Percentiles rank a stretch among this genome's conserved stretches.
Evolutionary conservation across 176 grass and related monocot genomes (phyloP).

Genomic region (Aegilops speltoides): DNA sequence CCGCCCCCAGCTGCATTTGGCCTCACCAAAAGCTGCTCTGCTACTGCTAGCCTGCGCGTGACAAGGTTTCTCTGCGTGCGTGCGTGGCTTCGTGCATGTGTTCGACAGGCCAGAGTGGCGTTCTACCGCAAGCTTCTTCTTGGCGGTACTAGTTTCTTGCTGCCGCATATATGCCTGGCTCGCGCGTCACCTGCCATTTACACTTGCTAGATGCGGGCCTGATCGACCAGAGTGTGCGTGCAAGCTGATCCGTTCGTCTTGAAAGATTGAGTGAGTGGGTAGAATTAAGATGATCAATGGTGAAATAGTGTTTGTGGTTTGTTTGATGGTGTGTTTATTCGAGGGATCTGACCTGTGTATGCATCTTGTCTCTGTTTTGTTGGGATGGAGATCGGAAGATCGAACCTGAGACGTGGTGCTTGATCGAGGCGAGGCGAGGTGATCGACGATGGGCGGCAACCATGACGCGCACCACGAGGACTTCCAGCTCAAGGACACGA

Average conservation of each 20-base stretch:
- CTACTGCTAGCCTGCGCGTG: background rate
- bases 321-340: background rate
- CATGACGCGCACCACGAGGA: constrained; percentile 70
- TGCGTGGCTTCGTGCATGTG: background rate
- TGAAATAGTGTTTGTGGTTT: background rate
- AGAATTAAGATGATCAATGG: background rate
- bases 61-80: background rate
- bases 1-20: background rate
- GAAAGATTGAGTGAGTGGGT: background rate
- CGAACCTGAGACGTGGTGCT: background rate
- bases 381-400: background rate
- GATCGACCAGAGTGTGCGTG: background rate
- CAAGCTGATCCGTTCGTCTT: background rate
- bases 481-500: constrained; percentile 85
- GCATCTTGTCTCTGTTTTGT: background rate
- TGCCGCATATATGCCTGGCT: background rate
- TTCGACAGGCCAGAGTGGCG: background rate
- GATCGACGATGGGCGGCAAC: background rate
- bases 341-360: background rate
- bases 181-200: no score
- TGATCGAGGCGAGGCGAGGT: background rate
- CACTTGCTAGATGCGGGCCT: background rate
- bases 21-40: constrained; percentile 8
- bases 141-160: background rate
- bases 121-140: background rate